Base-by-base conservation (phyloP, 2,329 filamentous ascomycete genomes). In the Epichloe aotearoae region DNA sequence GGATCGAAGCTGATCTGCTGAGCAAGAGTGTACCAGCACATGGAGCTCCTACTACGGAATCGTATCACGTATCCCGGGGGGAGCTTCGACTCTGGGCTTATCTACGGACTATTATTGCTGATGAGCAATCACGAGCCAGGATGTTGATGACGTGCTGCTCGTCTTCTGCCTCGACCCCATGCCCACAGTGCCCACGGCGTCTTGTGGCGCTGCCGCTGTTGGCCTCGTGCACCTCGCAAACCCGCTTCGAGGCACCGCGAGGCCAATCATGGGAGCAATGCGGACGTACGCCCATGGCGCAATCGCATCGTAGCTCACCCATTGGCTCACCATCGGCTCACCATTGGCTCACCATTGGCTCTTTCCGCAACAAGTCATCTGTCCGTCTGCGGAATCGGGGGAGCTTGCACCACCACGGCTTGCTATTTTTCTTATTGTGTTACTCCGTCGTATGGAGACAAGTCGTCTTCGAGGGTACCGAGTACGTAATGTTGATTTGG, bases 191-290 rank as follows among this genome's bases (percentile, higher is more conserved):
- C 6, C 39, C 12, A 41, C 39, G 12, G 17, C 34, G 37, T n/a
- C 37, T 42, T 38, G 39, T 52, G 51, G 51, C 51, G 51, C 44
- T 38, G 23, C 41, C 46, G 26, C n/a, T 15, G 42, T 46, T 33
- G 23, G 23, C 38, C 36, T 40, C 45, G 15, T 12, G 36, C 33
- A 47, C 39, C 23, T 36, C 30, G 10, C 20, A 51, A 46, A 46
- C 33, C 51, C 43, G 43, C 51, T 50, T 47, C 23, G 3, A 30
- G 19, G 17, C 33, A 34, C 20, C 19, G 4, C 15, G 23, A 48
- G 23, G 52, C 52, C 52, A 53, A 53, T 53, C 45, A 53, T 42
- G 45, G 17, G 17, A 46, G 23, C 17, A 14, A 14, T 3, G 23
- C 23, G 23, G 23, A 26, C 23, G 7, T 26, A 44, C 26, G 36